These are phyloP conservation scores for Stemphylium vesicarium DNA, from an alignment of 2,329 filamentous ascomycete genomes.

Conservation along the genomic window DNA sequence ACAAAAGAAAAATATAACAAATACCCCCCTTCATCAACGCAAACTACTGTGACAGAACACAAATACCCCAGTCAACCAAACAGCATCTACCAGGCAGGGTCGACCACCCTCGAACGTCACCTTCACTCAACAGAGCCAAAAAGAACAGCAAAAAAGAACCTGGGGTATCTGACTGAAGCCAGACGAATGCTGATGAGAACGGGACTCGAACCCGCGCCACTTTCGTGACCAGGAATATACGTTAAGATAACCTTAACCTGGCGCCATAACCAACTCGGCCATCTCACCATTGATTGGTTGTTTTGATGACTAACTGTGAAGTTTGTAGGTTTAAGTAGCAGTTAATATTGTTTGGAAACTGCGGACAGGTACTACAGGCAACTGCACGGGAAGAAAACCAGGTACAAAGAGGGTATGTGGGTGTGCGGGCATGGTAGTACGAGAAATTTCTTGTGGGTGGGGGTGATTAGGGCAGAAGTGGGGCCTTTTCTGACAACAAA, in stretches of 20 bases:
- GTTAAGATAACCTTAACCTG: conserved; percentile 18
- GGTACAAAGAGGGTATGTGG: too few relatives aligned
- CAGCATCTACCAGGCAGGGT: not conserved
- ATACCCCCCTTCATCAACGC: too few relatives aligned
- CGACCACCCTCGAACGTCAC: too few relatives aligned
- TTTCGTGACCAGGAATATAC: conserved; percentile 43
- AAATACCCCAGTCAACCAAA: not conserved
- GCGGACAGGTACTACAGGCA: too few relatives aligned
- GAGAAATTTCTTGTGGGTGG: too few relatives aligned
- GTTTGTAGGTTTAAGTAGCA: too few relatives aligned
- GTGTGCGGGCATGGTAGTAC: too few relatives aligned
- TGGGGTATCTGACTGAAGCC: conserved; percentile 18
- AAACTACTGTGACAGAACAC: too few relatives aligned
- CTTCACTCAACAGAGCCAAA: not conserved
- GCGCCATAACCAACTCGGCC: conserved; percentile 17
- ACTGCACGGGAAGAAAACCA: too few relatives aligned
- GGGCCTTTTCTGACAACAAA: too few relatives aligned
- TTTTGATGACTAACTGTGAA: not conserved
- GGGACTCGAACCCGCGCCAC: conserved; percentile 50
- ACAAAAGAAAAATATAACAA: not conserved
- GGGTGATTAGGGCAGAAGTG: too few relatives aligned
- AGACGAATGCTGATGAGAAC: conserved; percentile 47
- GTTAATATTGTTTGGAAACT: too few relatives aligned
- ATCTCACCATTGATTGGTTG: conserved; percentile 7
- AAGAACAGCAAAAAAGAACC: conserved; percentile 22